Evolutionary conservation across 306 rosid species (phyloP), one percentile per base, ranked within the genome.

Genomic region (Malus orientalis): DNA sequence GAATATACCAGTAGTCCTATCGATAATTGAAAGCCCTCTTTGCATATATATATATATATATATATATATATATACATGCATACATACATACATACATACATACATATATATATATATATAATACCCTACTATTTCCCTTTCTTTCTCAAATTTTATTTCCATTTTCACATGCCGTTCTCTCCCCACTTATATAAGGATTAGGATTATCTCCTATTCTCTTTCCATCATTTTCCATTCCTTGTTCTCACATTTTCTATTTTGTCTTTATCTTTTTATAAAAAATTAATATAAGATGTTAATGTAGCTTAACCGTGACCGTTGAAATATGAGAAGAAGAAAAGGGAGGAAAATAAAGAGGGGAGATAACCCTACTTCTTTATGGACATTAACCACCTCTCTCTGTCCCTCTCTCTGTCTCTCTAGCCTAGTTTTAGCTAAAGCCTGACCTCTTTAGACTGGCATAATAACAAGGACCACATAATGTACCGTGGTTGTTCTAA

Each of bases 391-490:
- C 42, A 54, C 33, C 15, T 32, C 74, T 74, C 22, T 78, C 47
- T 79, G 65, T 63, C 59, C 57, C 22, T 69, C 36, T 68, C 54
- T 73, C 57, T 74, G 19, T 72, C 73, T 27, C 77, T 78, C 59
- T 58, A n/a, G 55, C 60, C 57, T 59, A 59, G 76, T 51, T 66
- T 3, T 57, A 61, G 80, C 78, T 51, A 51, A 49, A 51, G 71
- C 58, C 69, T 57, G 75, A 87, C 91, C 84, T 81, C 93, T 86
- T 86, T 84, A 79, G 81, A 79, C 81, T 78, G 85, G 80, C 89
- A 89, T 86, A 80, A 83, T 86, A 82, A 80, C 63, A 25, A 88
- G 97, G 98, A 86, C 96, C 98, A 89, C 98, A 80, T 60, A 15
- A 71, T 75, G 66, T 73, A 73, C 77, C 75, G 16, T 29, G 47